A percentile compares a stretch with the other conserved stretches of the same genome.
These are phyloP conservation scores for Cystobasidiopsis lactophilus DNA, from an alignment of 768 basidiomycete species.

Conservation along the genomic window DNA sequence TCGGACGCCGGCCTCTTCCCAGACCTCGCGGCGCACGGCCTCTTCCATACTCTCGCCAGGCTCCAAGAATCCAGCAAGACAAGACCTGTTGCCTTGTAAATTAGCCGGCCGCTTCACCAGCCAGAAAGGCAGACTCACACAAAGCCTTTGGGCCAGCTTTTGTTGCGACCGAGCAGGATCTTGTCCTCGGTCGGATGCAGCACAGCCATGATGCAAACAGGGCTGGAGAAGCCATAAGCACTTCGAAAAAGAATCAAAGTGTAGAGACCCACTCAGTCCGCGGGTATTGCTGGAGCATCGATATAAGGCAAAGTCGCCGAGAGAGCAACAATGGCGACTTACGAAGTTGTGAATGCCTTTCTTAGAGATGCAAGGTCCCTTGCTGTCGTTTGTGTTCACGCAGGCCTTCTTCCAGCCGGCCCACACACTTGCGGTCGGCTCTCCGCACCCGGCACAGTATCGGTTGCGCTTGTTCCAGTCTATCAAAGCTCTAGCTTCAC, in stretches of 20 bases:
- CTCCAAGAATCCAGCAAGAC: conserved; percentile 81
- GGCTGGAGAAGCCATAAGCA: conserved; percentile 35
- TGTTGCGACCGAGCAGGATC: conserved; percentile 63
- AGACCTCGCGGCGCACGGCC: conserved; percentile 72
- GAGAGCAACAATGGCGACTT: conserved; percentile 7
- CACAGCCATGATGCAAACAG: conserved; percentile 77
- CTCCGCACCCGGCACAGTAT: conserved; percentile 75
- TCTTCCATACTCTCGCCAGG: conserved; percentile 89
- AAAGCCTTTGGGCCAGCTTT: conserved; percentile 25
- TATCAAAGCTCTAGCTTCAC: conserved; percentile 52
- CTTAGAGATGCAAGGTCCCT: conserved; percentile 27
- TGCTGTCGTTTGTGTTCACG: conserved; percentile 18
- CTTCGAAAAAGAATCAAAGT: not conserved
- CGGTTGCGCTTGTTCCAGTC: conserved; percentile 89
- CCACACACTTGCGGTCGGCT: conserved; percentile 63
- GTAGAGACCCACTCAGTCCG: conserved; percentile 22
- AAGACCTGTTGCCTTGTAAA: conserved; percentile 48
- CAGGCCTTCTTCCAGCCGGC: conserved; percentile 89
- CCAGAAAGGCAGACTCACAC: conserved; percentile 1
- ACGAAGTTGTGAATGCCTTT: conserved; percentile 66
- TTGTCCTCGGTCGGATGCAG: conserved; percentile 58
- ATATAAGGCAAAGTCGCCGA: not conserved
- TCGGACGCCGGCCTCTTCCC: conserved; percentile 85
- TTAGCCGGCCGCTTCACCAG: conserved; percentile 41
- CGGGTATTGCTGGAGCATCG: conserved; percentile 18